Evolutionary conservation across 1,284 basidiomycete genomes (phyloP).

Genomic region (Fistulinella staudtii): DNA sequence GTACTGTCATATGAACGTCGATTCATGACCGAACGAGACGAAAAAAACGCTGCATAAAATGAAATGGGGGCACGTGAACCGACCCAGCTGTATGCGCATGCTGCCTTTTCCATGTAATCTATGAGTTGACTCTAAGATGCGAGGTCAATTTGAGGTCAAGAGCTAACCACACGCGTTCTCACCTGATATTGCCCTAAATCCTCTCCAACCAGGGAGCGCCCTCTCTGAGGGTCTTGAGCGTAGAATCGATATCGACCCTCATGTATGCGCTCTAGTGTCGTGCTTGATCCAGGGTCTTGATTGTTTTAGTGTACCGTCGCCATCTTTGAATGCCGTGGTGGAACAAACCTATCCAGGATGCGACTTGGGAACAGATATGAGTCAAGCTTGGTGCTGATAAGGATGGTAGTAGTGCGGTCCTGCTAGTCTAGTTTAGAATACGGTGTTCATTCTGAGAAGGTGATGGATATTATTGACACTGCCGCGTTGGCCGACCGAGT

Average conservation of each 20-base stretch:
- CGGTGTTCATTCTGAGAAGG: too few relatives aligned
- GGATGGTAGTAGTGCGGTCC: too few relatives aligned
- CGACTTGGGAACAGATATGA: too few relatives aligned
- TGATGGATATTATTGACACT: too few relatives aligned
- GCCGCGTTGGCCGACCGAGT: neutral
- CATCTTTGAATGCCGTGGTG: too few relatives aligned
- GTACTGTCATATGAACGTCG: neutral
- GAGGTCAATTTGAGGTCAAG: too few relatives aligned
- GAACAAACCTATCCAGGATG: conserved; percentile 11
- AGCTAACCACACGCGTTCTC: neutral
- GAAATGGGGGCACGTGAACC: too few relatives aligned
- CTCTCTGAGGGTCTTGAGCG: conserved; percentile 4
- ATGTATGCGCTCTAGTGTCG: too few relatives aligned
- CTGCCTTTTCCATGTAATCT: neutral
- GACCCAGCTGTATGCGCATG: neutral
- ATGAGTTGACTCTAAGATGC: neutral
- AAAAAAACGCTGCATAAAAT: neutral
- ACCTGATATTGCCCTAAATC: neutral
- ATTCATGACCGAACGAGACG: neutral
- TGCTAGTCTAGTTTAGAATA: too few relatives aligned
- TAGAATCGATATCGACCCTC: conserved; percentile 6
- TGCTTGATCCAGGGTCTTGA: too few relatives aligned
- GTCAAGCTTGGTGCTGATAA: too few relatives aligned
- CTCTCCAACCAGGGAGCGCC: neutral
- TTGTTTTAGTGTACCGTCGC: conserved; percentile 3